Evolutionary conservation across 305 asterid genomes (phyloP), one percentile per base, ranked within the genome.

Genomic region (Fraxinus sp.): DNA sequence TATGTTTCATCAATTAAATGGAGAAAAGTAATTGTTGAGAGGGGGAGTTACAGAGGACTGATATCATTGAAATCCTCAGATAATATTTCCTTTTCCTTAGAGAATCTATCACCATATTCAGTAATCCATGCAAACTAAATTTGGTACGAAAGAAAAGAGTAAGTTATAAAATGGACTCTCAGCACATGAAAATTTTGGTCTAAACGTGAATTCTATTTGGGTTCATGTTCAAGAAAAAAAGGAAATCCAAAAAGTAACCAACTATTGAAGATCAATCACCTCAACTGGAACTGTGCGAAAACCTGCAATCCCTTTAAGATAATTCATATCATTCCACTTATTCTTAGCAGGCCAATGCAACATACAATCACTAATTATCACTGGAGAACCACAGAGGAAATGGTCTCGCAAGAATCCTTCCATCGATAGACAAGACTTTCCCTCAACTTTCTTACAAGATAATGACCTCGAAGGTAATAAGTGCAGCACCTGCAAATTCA

Each of bases 271-370:
- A 37, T 62, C 18, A 33, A 80, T 79, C 80, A 90, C 94, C 94
- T 91, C 93, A 75, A 91, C 93, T 2, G 99, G 99, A 86, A 96
- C 93, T 1, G 99, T 96, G 52, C 97, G 99, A 80, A 91, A 93
- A 72, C 99, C 98, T 62, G 94, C 98, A 84, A 92, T 89, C 74
- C 83, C 85, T 82, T 88, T 88, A 80, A 96, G 97, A 88, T 94
- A 96, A 88, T 90, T 91, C 89, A 92, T 86, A 88, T 96, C 93
- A 84, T 84, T 90, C 98, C 98, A 94, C 88, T 87, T 91, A 39
- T 84, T 87, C 88, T 72, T 90, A 64, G 99, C 99, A 7, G 99
- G 99, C 98, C 98, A 96, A 86, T 93, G 96, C 85, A 87, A 85
- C 98, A 96, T 92, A 71, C 92, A 88, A 83, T 91, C 98, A 83